Evolutionary conservation across 352 stramenopile species (phyloP).

Genomic region (Globisporangium heterothallicum): DNA sequence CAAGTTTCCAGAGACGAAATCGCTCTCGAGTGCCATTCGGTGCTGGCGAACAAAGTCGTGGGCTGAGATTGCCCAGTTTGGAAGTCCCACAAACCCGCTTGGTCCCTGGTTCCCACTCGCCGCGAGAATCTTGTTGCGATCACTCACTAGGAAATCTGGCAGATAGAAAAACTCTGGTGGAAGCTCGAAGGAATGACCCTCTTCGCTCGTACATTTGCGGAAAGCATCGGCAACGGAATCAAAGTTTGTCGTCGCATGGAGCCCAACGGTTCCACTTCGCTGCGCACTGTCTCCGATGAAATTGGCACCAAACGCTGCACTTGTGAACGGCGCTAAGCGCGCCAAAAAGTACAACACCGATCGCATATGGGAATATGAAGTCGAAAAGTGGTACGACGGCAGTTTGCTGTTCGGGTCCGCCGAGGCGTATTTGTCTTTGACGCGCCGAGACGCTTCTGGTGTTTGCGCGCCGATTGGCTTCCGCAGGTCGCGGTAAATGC

Average conservation of each 20-base stretch:
- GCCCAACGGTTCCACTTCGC: not conserved
- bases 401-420: conserved; percentile 42
- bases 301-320: conserved; percentile 31
- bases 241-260: conserved; percentile 29
- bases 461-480: conserved; percentile 95
- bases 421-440: conserved; percentile 36
- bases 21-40: conserved; percentile 95
- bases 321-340: conserved; percentile 62
- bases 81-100: conserved; percentile 87
- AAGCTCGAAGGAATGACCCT: conserved; percentile 63
- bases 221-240: conserved; percentile 62
- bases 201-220: conserved; percentile 42
- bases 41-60: conserved; percentile 97
- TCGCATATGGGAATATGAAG: conserved; percentile 63
- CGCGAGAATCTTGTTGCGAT: conserved; percentile 57
- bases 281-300: conserved; percentile 6
- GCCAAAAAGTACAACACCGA: conserved; percentile 76
- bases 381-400: conserved; percentile 70
- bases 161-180: conserved; percentile 81
- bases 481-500: conserved; percentile 93
- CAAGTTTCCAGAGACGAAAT: conserved; percentile 96
- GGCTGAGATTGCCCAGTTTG: conserved; percentile 93
- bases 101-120: conserved; percentile 50
- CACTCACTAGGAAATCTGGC: conserved; percentile 60
- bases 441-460: conserved; percentile 31